A percentile compares a stretch with the other conserved stretches of the same genome.
Conservation (phyloP, 1,139 yeast species). For the Hemisphaericaspora lyxosophila region DNA sequence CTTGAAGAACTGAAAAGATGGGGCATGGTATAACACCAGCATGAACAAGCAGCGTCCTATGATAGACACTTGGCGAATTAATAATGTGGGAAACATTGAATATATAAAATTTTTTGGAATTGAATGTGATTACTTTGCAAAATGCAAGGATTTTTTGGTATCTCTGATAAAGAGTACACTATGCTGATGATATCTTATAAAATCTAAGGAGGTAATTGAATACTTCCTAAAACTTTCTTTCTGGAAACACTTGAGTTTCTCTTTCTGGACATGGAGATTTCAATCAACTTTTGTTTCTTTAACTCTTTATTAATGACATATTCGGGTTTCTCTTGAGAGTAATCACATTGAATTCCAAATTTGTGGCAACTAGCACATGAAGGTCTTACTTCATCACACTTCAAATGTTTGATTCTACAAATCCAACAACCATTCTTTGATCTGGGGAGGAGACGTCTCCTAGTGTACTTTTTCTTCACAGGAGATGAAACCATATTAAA, state of each 20-base stretch:
- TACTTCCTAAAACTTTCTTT: slow-evolving; percentile 5
- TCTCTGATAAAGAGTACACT: too few species aligned
- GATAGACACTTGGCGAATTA: too few species aligned
- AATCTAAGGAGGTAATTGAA: too few species aligned
- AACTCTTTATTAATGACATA: slow-evolving; percentile 41
- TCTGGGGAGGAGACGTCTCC: slow-evolving; percentile 44
- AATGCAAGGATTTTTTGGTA: too few species aligned
- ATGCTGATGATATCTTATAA: too few species aligned
- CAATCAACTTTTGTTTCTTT: slow-evolving; percentile 34
- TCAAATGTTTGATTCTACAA: slow-evolving; percentile 50
- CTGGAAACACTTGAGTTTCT: slow-evolving; percentile 5
- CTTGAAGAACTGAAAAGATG: too few species aligned
- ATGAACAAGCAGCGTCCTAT: too few species aligned
- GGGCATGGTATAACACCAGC: too few species aligned
- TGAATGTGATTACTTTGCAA: too few species aligned
- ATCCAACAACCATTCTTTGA: slow-evolving; percentile 52
- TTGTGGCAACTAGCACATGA: slow-evolving; percentile 39
- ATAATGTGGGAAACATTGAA: too few species aligned
- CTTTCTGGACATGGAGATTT: slow-evolving; percentile 34
- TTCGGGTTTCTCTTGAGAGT: slow-evolving; percentile 40
- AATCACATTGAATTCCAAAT: slow-evolving; percentile 48
- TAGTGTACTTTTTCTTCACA: slow-evolving; percentile 34
- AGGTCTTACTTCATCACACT: slow-evolving; percentile 46
- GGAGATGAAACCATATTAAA: slow-evolving; percentile 4
- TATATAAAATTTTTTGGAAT: too few species aligned